Percentiles rank a stretch among this genome's conserved stretches.
Evolutionary conservation across 352 stramenopile genomes (phyloP).

Genomic region (Phytophthora boehmeriae): DNA sequence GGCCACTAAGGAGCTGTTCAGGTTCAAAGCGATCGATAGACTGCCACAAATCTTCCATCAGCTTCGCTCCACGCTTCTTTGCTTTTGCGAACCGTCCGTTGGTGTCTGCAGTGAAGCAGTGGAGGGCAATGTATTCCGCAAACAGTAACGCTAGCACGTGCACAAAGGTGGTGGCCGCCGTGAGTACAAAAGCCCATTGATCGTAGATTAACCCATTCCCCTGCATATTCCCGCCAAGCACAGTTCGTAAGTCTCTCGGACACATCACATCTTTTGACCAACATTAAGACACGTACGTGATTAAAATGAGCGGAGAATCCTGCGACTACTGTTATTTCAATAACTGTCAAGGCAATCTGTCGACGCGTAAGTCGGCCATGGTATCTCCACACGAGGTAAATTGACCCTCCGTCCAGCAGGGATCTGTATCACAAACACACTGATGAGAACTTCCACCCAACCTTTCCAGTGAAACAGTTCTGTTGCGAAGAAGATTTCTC

Average conservation of each 20-base stretch:
- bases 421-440: slow-evolving; percentile 15
- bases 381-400: slow-evolving; percentile 17
- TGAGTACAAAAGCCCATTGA: slow-evolving; percentile 33
- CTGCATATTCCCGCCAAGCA: slow-evolving; percentile 4
- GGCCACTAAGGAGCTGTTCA: slow-evolving; percentile 18
- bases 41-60: slow-evolving; percentile 29
- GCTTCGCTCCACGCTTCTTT: slow-evolving; percentile 18
- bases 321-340: slow-evolving; percentile 32
- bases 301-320: slow-evolving; percentile 46
- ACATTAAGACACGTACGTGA: slow-evolving; percentile 15
- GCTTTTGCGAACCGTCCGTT: slow-evolving; percentile 18
- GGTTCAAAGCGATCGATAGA: slow-evolving; percentile 29
- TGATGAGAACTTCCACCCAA: neutral
- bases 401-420: slow-evolving; percentile 31
- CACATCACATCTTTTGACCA: no score
- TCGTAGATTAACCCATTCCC: slow-evolving; percentile 46
- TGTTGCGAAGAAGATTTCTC: neutral
- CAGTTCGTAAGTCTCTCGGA: slow-evolving; percentile 6
- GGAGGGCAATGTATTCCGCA: slow-evolving; percentile 30
- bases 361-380: slow-evolving; percentile 15
- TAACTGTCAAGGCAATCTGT: slow-evolving; percentile 25
- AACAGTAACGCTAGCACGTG: slow-evolving; percentile 43
- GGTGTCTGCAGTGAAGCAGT: slow-evolving; percentile 18
- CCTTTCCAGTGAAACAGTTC: neutral
- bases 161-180: slow-evolving; percentile 27